Evolutionary conservation across 805 yeast species (phyloP).

Genomic region (Candida schatavii): DNA sequence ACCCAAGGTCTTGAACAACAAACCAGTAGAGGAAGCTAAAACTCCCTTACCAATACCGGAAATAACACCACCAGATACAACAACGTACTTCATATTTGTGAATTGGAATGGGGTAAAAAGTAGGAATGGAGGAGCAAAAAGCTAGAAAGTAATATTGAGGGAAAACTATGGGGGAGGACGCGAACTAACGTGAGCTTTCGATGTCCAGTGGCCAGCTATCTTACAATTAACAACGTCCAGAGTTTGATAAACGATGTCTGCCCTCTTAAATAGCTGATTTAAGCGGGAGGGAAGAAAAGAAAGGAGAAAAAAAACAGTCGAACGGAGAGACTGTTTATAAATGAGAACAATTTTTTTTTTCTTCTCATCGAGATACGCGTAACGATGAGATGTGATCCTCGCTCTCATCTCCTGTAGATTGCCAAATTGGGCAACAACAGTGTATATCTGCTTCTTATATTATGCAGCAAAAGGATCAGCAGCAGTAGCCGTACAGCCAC

Average conservation of each 20-base stretch:
- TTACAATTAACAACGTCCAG: conserved; percentile 2
- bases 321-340: conserved; percentile 1
- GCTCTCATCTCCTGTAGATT: conserved; percentile 6
- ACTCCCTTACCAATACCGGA: conserved; percentile 99
- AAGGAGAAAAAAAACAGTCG: conserved; percentile 8
- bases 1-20: conserved; percentile 89
- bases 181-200: not conserved
- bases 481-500: no score
- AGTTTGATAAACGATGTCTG: conserved; percentile 16
- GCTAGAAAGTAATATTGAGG: not conserved
- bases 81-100: conserved; percentile 90
- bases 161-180: not conserved
- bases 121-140: no score
- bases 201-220: conserved; percentile 4
- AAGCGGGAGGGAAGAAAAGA: conserved; percentile 44
- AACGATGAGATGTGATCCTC: no score
- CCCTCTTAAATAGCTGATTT: conserved; percentile 43
- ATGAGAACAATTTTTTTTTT: conserved; percentile 4
- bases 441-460: no score
- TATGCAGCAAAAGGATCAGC: no score
- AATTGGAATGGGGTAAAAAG: no score
- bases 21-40: conserved; percentile 94
- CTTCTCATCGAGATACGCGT: no score
- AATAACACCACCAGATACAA: conserved; percentile 98
- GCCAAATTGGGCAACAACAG: not conserved